These are phyloP conservation scores for Yarrowia galli DNA, from an alignment of 1,139 yeast species.

Conservation along the genomic window DNA sequence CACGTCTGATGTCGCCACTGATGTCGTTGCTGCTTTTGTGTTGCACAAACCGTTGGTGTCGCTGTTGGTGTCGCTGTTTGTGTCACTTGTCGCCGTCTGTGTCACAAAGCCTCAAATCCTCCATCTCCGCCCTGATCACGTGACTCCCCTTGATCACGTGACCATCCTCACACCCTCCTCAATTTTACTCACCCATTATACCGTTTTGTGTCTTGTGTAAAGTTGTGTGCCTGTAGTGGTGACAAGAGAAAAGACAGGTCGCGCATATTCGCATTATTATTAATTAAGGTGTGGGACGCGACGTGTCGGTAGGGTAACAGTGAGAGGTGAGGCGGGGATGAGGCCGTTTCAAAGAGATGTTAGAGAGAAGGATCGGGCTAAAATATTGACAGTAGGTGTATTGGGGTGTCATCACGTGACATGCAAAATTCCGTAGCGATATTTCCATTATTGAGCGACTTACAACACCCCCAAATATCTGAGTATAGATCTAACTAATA, in stretches of 20 bases:
- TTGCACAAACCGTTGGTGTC: no score
- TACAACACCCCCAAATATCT: no score
- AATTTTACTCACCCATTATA: constrained; percentile 16
- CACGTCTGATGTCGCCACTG: no score
- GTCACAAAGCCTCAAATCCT: background rate
- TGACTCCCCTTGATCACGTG: background rate
- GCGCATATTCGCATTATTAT: constrained; percentile 2
- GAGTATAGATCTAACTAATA: no score
- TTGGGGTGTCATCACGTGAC: no score
- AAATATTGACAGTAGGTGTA: no score
- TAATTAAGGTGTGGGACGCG: constrained; percentile 35
- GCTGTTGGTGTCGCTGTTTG: background rate
- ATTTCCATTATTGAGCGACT: no score
- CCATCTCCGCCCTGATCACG: background rate
- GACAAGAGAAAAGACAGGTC: constrained; percentile 7
- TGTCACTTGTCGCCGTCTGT: background rate
- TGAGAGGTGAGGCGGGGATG: no score
- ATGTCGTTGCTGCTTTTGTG: background rate
- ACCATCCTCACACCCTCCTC: background rate
- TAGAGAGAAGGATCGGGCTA: no score
- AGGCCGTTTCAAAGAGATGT: no score
- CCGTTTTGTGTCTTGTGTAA: background rate
- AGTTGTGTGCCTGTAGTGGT: background rate
- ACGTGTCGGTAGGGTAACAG: constrained; percentile 34
- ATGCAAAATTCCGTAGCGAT: no score